These are phyloP conservation scores for Fusarium humuli DNA, from an alignment of 2,329 filamentous ascomycete genomes.

Conservation along the genomic window DNA sequence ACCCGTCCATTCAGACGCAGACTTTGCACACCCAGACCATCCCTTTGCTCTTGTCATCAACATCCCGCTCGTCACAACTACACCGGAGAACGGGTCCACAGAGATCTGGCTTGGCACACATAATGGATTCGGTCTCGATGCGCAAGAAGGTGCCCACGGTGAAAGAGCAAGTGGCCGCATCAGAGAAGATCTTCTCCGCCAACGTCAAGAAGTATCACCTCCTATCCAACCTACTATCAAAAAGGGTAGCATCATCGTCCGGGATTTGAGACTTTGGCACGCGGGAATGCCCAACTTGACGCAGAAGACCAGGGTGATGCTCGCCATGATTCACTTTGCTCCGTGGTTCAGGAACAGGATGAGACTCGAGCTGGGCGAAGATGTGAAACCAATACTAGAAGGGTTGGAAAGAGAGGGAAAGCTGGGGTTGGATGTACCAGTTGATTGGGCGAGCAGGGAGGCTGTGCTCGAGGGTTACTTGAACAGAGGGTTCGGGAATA, in stretches of 20 bases:
- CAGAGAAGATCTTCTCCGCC: slow-evolving; percentile 54
- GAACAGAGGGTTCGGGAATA: slow-evolving; percentile 69
- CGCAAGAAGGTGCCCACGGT: slow-evolving; percentile 63
- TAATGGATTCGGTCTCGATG: slow-evolving; percentile 46
- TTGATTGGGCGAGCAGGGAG: slow-evolving; percentile 59
- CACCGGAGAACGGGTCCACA: slow-evolving; percentile 65
- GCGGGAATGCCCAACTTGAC: slow-evolving; percentile 71
- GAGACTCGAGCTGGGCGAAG: slow-evolving; percentile 64
- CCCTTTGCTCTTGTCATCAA: slow-evolving; percentile 69
- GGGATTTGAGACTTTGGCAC: slow-evolving; percentile 73
- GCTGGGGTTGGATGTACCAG: slow-evolving; percentile 61
- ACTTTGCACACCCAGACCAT: slow-evolving; percentile 65
- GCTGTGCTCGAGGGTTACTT: slow-evolving; percentile 62
- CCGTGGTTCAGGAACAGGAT: slow-evolving; percentile 69
- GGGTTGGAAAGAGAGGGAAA: slow-evolving; percentile 53
- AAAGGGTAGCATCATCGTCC: slow-evolving; percentile 67
- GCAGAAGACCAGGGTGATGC: slow-evolving; percentile 64
- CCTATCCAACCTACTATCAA: slow-evolving; percentile 63
- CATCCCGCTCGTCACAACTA: slow-evolving; percentile 63
- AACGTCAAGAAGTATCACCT: slow-evolving; percentile 52
- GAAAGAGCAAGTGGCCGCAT: slow-evolving; percentile 66
- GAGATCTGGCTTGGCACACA: slow-evolving; percentile 72
- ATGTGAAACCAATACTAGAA: slow-evolving; percentile 60
- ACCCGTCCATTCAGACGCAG: slow-evolving; percentile 69
- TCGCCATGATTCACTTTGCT: slow-evolving; percentile 71